Base-by-base conservation (phyloP, 2,329 filamentous ascomycete genomes). In the Colletotrichum sansevieriae region DNA sequence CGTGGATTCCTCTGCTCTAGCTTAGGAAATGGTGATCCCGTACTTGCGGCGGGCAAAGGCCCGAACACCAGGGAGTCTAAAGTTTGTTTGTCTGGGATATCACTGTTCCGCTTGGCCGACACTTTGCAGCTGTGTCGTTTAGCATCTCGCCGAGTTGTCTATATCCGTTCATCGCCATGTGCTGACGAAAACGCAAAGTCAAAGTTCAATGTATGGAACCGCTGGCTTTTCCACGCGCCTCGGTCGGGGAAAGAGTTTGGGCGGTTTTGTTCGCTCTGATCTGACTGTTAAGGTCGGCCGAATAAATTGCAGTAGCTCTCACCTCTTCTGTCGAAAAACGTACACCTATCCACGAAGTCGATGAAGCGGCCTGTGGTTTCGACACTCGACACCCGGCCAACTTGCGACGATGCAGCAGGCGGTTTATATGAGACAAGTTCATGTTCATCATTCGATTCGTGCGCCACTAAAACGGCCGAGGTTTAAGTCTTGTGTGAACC, bases 1-100 rank as follows among this genome's bases (percentile, higher is more conserved):
- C 15, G 41, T 4, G 20, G 44, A 20, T 35, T 43, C 22, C 43
- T 33, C 41, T 68, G 41, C 55, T 44, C 18, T 10, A 33, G 47
- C 20, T 18, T 33, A 59, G n/a, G 43, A 15, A 37, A n/a, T 22
- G 33, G 54, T 41, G 54, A n/a, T 35, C 65, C 33, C 59, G 44
- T 51, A 37, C 25, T 35, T 44, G 62, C 44, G 46, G 55, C 63
- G 46, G 47, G 39, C 39, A 52, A 54, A 65, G 35, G 55, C 33
- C 49, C 58, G 20, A 54, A 55, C 37, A 51, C 20, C n/a, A 29
- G 29, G 8, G 29, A 54, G 47, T 55, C 57, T 62, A 22, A 44
- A 43, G 49, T n/a, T 41, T 43, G 51, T 49, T 55, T 55, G 43
- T 29, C n/a, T 52, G 18, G 49, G 35, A 35, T 41, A 47, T 37